phyloP scores from a whole-genome alignment of 108 stramenopile species.

The Aurantiochytrium sp. region DNA sequence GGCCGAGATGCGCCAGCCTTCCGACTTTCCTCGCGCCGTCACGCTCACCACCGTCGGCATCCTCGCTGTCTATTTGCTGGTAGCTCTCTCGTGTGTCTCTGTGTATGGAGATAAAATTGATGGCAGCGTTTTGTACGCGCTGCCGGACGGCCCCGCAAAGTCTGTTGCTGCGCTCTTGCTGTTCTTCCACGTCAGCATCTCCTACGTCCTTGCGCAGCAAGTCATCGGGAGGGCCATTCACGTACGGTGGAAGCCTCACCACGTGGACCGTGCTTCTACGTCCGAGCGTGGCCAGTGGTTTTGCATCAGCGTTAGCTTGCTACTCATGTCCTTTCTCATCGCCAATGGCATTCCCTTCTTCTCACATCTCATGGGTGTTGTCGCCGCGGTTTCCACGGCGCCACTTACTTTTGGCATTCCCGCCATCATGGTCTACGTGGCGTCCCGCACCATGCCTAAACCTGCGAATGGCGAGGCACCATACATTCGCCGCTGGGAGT shows the following conservation, averaged over 20 bases:
- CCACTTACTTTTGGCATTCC: background rate
- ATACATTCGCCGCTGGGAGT: background rate
- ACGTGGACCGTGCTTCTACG: background rate
- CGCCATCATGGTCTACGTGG: background rate
- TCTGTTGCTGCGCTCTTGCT: background rate
- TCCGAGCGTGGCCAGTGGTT: background rate
- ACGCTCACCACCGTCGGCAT: background rate
- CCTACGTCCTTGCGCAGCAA: constrained; percentile 1
- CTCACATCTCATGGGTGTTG: background rate
- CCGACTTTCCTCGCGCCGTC: background rate
- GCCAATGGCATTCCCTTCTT: background rate
- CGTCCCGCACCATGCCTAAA: background rate
- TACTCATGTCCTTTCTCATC: background rate
- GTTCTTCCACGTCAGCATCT: constrained; percentile 3
- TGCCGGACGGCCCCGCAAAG: background rate
- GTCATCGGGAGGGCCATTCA: background rate
- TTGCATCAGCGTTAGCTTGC: background rate
- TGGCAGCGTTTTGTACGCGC: background rate
- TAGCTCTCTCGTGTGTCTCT: background rate
- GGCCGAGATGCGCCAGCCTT: constrained; percentile 9
- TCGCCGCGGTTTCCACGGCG: background rate
- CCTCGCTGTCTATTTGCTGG: background rate
- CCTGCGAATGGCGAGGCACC: background rate
- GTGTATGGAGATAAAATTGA: background rate
- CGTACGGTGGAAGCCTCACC: background rate